Evolutionary conservation across 73 alveolate species (phyloP), one percentile per base, ranked within the genome.

Genomic region (Paramecium sexaurelia): DNA sequence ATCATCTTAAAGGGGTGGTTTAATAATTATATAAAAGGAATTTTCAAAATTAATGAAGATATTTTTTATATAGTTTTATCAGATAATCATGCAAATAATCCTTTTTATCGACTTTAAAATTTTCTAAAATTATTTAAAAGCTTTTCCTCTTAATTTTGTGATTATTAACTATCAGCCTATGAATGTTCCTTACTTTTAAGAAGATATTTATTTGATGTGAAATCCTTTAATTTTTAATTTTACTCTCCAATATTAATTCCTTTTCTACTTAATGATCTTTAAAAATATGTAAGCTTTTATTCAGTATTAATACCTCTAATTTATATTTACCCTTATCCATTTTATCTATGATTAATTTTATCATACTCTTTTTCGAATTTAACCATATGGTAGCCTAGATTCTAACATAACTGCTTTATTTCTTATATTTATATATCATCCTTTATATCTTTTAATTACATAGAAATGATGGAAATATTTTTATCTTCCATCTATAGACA

Each of bases 301-400:
- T 78, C 90, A 3, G 43, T 78, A 78, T 39, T 41, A 40, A 78
- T 20, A 9, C 90, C 90, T 43, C 90, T 78, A 19, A 78, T 43
- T 45, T 39, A 24, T 24, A 78, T 45, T 20, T 15, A 22, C 7
- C 90, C 90, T 3, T 5, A 8, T 17, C 90, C 90, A 24, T 26
- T 78, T 24, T 41, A 13, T 22, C 26, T 24, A 19, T 78, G 40
- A 78, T 78, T 78, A 1, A 78, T 78, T 24, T 78, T 78, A 40
- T 78, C 55, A 45, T 22, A 78, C 41, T 78, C 68, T 45, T 78
- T 41, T 2, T 78, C 73, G 41, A 37, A 78, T 24, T 78, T 78
- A 9, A 78, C 90, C 41, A 78, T 26, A 43, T 78, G 90, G 41
- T 41, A 78, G 13, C 90, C 90, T 22, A 17, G 5, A 19, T 40